Evolutionary conservation across 306 rosid genomes (phyloP), one percentile per base, ranked within the genome.

Genomic region (Sechiopsis laciniata): DNA sequence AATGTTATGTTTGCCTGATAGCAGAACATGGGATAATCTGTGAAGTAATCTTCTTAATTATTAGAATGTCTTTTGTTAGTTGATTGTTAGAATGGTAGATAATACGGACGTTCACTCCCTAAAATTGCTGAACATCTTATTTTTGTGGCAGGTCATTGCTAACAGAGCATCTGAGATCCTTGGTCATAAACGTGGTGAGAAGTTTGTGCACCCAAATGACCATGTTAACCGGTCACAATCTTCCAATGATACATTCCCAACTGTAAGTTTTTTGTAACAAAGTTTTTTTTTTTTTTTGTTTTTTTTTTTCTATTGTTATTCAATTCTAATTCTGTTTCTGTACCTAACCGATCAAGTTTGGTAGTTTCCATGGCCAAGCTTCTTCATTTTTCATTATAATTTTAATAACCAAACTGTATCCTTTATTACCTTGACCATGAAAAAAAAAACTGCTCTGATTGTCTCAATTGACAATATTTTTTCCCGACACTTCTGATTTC

Each of bases 161-260:
- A 95, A 95, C 73, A 84, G 99, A 82, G 99, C 99, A 3, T 89
- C 95, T 35, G 99, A 95, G 88, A 88, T 95, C 83, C 95, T 95
- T 70, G 97, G 99, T 58, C 97, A 89, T 80, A 82, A 76, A 80
- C 95, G 96, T 7, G 99, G 97, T 1, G 96, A 80, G 13, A 95
- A 91, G 90, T 75, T 82, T 82, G 99, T 95, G 76, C 99, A 91
- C 81, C 99, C 99, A 22, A 91, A 95, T 83, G 99, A 95, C 75
- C 99, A 95, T 79, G 99, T 95, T 73, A 95, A 95, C 79, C 88
- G 96, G 82, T 89, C 99, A 59, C 99, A 95, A 61, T 91, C 97
- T 73, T 95, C 97, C 50, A 95, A 95, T 80, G 99, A 95, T 70
- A 95, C 99, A 10, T 95, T 95, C 80, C 97, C 99, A 73, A 89